Percentiles rank a stretch among this genome's conserved stretches.
phyloP scores from a whole-genome alignment of 2,329 filamentous ascomycete genomes.

The Talaromyces sp. region DNA sequence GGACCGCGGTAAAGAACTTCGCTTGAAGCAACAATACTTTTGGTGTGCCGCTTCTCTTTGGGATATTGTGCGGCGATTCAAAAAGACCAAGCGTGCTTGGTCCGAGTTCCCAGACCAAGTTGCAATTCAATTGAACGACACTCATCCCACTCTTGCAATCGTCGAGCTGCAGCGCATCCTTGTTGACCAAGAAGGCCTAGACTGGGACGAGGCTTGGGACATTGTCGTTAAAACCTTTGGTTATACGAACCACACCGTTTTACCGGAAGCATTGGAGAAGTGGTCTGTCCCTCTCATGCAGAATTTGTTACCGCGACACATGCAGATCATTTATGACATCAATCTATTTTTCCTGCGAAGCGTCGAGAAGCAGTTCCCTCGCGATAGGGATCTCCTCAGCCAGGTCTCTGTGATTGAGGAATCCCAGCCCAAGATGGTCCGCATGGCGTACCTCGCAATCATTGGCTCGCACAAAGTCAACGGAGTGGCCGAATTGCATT shows the following conservation, averaged over 20 bases:
- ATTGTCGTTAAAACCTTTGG: slow-evolving; percentile 77
- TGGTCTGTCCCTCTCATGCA: slow-evolving; percentile 93
- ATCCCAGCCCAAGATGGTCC: slow-evolving; percentile 92
- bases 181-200: slow-evolving; percentile 79
- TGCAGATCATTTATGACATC: slow-evolving; percentile 98
- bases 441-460: slow-evolving; percentile 92
- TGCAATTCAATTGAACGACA: slow-evolving; percentile 97
- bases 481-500: slow-evolving; percentile 94
- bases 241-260: slow-evolving; percentile 97
- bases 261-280: slow-evolving; percentile 95
- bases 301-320: slow-evolving; percentile 84
- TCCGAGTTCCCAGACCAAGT: slow-evolving; percentile 88
- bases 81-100: slow-evolving; percentile 91
- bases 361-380: slow-evolving; percentile 85
- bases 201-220: slow-evolving; percentile 88
- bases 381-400: slow-evolving; percentile 75
- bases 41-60: slow-evolving; percentile 96
- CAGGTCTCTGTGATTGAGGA: slow-evolving; percentile 98
- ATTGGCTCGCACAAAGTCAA: slow-evolving; percentile 99
- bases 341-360: slow-evolving; percentile 88
- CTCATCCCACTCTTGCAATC: slow-evolving; percentile 91
- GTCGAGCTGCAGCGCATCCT: slow-evolving; percentile 93
- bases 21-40: slow-evolving; percentile 98
- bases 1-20: slow-evolving; percentile 91
- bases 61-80: slow-evolving; percentile 96